Base-by-base conservation (phyloP, 2,329 filamentous ascomycete genomes). In the Hymenoscyphus salicellus region DNA sequence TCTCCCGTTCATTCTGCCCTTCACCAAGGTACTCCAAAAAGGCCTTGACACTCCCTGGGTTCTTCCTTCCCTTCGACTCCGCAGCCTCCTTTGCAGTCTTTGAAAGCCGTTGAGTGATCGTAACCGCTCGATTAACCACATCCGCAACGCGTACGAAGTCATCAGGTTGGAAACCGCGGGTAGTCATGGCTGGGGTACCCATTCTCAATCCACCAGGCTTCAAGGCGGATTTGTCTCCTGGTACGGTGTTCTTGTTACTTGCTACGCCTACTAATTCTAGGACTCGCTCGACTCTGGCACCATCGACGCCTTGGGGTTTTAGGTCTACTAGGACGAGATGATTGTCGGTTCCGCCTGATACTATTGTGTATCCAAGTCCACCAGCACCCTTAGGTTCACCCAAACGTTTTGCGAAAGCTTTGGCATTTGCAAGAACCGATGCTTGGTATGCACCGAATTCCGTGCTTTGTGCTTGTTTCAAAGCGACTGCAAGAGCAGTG, bases 221-320 rank as follows among this genome's bases (percentile, higher is more conserved):
- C 75, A 99, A 86, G 0, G 95, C 95, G 0, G 93, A 97, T 76
- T 89, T 92, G 80, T 99, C 95, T 55, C 94, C 95, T 0, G 95
- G 95, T 0, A 97, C 94, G 7, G 95, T 97, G 82, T 99, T 99
- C 85, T 99, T 99, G 84, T 99, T 99, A 76, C 91, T 90, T n/a
- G 95, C 95, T 61, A 98, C 94, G 72, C 94, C 94, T 70, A 96
- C 92, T 57, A 96, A 86, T 77, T 97, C 93, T 28, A 97, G 85
- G 17, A 97, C 88, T 57, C 92, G 89, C 81, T 97, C 93, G 16
- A 97, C 92, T 61, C 93, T 89, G 28, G 90, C 90, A 71, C 93
- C 93, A 75, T 99, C 95, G 66, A 99, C 88, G 64, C 84, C 84
- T 76, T 95, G 91, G 43, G 91, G 88, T 81, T 96, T 96, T 60